phyloP scores from a whole-genome alignment of 2,329 filamentous ascomycete species.

The Aspergillus amoenus region DNA sequence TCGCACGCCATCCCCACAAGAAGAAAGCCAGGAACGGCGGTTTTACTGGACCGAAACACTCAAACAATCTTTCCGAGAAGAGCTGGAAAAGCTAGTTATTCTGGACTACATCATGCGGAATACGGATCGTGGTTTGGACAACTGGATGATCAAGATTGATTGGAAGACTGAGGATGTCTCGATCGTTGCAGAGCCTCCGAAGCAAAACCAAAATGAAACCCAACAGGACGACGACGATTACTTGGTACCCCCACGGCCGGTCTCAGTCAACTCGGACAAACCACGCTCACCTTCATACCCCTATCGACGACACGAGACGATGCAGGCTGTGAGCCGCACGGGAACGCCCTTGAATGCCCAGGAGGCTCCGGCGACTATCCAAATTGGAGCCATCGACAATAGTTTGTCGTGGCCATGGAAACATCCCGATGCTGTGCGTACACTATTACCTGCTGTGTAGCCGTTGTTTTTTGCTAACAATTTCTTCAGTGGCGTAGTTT shows the following conservation, averaged over 20 bases:
- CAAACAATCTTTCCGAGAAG: conserved; percentile 89
- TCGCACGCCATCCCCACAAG: conserved; percentile 44
- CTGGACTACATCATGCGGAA: conserved; percentile 99
- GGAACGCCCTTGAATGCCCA: conserved; percentile 50
- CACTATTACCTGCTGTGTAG: not conserved
- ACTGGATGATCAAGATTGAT: conserved; percentile 99
- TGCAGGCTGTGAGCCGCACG: conserved; percentile 68
- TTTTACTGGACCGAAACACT: conserved; percentile 86
- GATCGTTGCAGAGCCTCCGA: conserved; percentile 81
- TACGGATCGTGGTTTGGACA: conserved; percentile 92
- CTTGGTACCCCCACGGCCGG: conserved; percentile 60
- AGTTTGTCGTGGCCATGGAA: conserved; percentile 99
- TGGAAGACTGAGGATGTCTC: conserved; percentile 78
- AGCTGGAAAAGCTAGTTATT: conserved; percentile 95
- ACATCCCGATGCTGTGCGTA: conserved; percentile 79
- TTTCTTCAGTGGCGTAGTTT: conserved; percentile 70
- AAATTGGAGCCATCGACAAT: conserved; percentile 93
- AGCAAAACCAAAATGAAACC: conserved; percentile 51
- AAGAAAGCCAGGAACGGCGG: conserved; percentile 47
- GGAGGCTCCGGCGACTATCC: conserved; percentile 60
- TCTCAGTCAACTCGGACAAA: conserved; percentile 52
- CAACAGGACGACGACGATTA: conserved; percentile 47
- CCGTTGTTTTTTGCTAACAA: conserved; percentile 19
- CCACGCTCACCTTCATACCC: conserved; percentile 54
- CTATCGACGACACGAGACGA: conserved; percentile 77